Base-by-base conservation (phyloP, 1,139 yeast genomes). In the Nakaseomyces nivariensis region DNA sequence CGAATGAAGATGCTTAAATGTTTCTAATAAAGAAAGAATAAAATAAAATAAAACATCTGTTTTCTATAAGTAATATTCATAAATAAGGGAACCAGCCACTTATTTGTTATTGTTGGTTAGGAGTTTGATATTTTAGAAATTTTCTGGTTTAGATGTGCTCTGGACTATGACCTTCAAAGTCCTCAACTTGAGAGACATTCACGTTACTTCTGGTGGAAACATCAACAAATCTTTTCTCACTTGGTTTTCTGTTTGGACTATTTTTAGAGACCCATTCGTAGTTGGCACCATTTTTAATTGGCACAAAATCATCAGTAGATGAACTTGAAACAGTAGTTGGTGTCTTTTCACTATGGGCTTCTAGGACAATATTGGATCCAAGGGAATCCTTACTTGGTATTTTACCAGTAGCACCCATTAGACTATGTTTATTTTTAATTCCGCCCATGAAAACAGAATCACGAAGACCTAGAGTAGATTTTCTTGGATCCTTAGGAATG, bases 401-500 rank as follows among this genome's bases (percentile, higher is more conserved):
- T 10, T 41, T 41, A 4, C 44, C 44, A n/a, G 10, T 8, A 6
- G 44, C 24, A 41, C 34, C 33, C 11, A 29, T 6, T 29, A 41
- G 8, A 9, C 34, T 41, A 11, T 29, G 29, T 25, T 37, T 47
- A 37, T 40, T 46, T 36, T 46, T 43, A 5, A 11, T 8, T 5
- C 37, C 49, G 1, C 60, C 64, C 52, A 62, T 51, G 50, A 69
- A 70, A 1, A 64, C 72, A 0, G 73, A 77, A 51, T 73, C 74
- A 60, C 79, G 67, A 47, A 66, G 55, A 5, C 71, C 68, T 25
- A 74, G 59, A 31, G 66, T 64, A 1, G 73, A 69, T 53, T 69
- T 69, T 50, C 68, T 63, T 31, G 72, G 72, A 51, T 69, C 72
- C 54, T 72, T 71, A 43, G 67, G 66, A 33, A 71, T 60, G 42